Evolutionary conservation across 257 asterid genomes (phyloP), one percentile per base, ranked within the genome.

Genomic region (Echites panduratus): DNA sequence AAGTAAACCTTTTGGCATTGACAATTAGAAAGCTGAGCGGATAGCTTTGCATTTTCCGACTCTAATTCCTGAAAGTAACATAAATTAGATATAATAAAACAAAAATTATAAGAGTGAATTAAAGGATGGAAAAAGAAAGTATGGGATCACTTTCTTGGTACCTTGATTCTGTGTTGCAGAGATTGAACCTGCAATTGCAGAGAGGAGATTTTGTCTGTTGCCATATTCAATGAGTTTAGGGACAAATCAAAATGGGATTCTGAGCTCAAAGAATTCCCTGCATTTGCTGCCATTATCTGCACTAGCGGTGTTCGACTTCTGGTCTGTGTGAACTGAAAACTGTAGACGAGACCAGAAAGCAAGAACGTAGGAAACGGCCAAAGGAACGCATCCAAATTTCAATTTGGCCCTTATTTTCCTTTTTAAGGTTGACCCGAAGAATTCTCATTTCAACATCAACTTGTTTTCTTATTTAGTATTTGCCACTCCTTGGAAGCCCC

Each of bases 141-240:
- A 7, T 27, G 6, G 7, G 40, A 24, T 35, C 26, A 35, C 2
- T 10, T 5, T 26, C 14, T 35, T 4, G 14, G 22, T 82, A 90
- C 97, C 59, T 82, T 79, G 62, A 88, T 72, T 76, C 89, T 84
- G 75, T 61, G 76, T 54, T 77, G 90, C 68, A 90, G 96, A 81
- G 72, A 67, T 58, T 80, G 82, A 40, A 89, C 67, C 77, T 84
- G 83, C 2, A 74, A 44, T 52, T 59, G 88, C 61, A 87, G 79
- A 50, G 85, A 67, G 12, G 70, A 50, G 72, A 79, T 71, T 78
- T 70, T 70, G 49, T 85, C 84, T 61, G 48, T 73, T 57, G 41
- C 77, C 78, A 71, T 24, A 40, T 40, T 52, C 47, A 70, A 78
- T 6, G 0, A 0, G 24, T 22, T 29, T 6, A 12, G n/a, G 29